Base-by-base conservation (phyloP, 1,284 basidiomycete genomes). In the Fistulina hepatica region DNA sequence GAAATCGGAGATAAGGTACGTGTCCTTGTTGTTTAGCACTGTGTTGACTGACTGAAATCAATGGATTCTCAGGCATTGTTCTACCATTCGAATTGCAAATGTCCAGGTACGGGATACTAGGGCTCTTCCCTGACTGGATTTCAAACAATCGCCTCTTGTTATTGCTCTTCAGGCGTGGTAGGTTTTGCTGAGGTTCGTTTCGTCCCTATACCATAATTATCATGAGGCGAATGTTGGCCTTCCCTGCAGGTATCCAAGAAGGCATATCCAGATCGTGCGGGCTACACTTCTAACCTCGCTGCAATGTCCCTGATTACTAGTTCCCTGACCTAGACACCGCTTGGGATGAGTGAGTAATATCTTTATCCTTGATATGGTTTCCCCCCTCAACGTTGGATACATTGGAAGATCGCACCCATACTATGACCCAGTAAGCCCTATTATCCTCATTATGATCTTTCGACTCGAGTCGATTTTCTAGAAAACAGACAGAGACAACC, bases 21-120 rank as follows among this genome's bases (percentile, higher is more conserved):
- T 51, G 24, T 11, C 12, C 32, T 13, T 37, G 30, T 24, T 40
- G 23, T 39, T 6, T 30, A 33, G 33, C 25, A 19, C 33, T 36
- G 53, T 51, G 51, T 58, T 25, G 42, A 25, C 11, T 21, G 9
- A 37, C 21, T 21, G 20, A 35, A 9, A 19, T n/a, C 5, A 31
- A 19, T 37, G 26, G 16, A 10, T 34, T 20, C 17, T 21, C 31
- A 79, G 77, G 67, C 76, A 24, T 52, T 85, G 28, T 86, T 86
- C 61, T 97, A 97, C 56, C 91, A 95, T 53, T 93, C 89, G 13
- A 97, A 91, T 56, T 89, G 82, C 61, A 94, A 92, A 62, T 70
- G 59, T 27, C 92, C 91, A 48, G 88, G 86, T 79, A 44, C 46
- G 63, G 51, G 39, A 23, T 20, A 20, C 11, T 24, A 17, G 23